Evolutionary conservation across 2,329 filamentous ascomycete genomes (phyloP), one percentile per base, ranked within the genome.

Genomic region (Davidsoniella australis): DNA sequence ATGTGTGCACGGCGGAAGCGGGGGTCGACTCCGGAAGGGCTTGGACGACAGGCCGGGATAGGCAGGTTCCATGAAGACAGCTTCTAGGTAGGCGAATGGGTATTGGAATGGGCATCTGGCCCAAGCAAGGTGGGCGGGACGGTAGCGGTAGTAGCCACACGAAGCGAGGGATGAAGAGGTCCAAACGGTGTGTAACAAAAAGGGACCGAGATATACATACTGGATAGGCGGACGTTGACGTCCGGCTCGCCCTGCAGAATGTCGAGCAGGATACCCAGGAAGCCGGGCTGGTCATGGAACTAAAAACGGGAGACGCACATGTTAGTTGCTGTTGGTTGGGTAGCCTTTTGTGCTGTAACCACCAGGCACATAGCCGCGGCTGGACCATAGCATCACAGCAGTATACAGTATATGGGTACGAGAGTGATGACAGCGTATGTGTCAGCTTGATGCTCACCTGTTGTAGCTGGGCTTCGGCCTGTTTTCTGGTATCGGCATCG

Each of bases 231-330:
- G 57, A 95, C 78, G 55, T 81, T 81, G 59, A 78, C 73, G 58
- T 94, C 84, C 66, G 88, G 83, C 67, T 98, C 91, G 54, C 76
- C 75, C 68, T 93, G 82, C 58, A 96, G 72, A 60, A 98, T 87
- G 63, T 93, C 85, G 60, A 95, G 73, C 55, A 96, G 78, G 58
- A 85, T 85, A 65, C 91, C 85, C 62, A 85, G 82, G 66, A 98
- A 96, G 56, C 88, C 88, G 54, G 83, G 73, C 65, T 88, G 81
- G 58, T 85, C 80, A 70, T 96, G 89, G 63, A 91, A 86, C 87
- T 95, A 62, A 38, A 54, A 50, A 29, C 18, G 8, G 29, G 29
- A 33, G 29, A 33, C 5, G n/a, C 42, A 45, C 8, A 29, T 26
- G 18, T 45, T 45, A 45, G 24, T 18, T 26, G 24, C 5, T 37